These are phyloP conservation scores for Scedosporium apiospermum DNA, from an alignment of 2,329 filamentous ascomycete species.

Conservation along the genomic window DNA sequence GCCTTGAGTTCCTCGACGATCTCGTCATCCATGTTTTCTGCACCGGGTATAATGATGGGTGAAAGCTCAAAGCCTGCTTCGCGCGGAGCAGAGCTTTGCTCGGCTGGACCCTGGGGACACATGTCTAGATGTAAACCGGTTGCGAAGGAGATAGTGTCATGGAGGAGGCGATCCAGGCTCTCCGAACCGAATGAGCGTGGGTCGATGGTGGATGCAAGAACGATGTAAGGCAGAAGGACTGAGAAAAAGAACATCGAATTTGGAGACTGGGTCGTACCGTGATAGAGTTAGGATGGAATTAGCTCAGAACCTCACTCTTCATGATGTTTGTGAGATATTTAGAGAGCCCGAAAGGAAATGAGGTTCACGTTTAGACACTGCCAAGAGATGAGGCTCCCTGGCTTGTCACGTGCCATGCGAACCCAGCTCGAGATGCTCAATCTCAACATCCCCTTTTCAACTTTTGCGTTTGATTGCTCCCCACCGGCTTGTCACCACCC, in stretches of 20 bases:
- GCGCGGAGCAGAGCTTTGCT: not conserved
- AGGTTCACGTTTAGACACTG: too few species aligned
- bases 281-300: too few species aligned
- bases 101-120: not conserved
- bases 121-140: not conserved
- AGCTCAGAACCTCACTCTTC: too few species aligned
- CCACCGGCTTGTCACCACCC: too few species aligned
- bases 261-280: too few species aligned
- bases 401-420: too few species aligned
- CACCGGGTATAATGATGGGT: not conserved
- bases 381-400: too few species aligned
- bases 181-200: not conserved
- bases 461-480: too few species aligned
- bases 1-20: not conserved
- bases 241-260: not conserved
- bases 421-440: too few species aligned
- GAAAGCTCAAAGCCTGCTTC: not conserved
- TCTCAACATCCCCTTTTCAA: too few species aligned
- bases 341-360: too few species aligned
- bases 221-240: not conserved
- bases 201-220: not conserved
- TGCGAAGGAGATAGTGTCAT: not conserved
- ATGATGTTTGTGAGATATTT: too few species aligned
- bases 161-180: not conserved
- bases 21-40: not conserved